Percentiles rank a stretch among this genome's conserved stretches.
phyloP scores from a whole-genome alignment of 1,284 basidiomycete species.

The Melanopsichium pennsylvanicum region DNA sequence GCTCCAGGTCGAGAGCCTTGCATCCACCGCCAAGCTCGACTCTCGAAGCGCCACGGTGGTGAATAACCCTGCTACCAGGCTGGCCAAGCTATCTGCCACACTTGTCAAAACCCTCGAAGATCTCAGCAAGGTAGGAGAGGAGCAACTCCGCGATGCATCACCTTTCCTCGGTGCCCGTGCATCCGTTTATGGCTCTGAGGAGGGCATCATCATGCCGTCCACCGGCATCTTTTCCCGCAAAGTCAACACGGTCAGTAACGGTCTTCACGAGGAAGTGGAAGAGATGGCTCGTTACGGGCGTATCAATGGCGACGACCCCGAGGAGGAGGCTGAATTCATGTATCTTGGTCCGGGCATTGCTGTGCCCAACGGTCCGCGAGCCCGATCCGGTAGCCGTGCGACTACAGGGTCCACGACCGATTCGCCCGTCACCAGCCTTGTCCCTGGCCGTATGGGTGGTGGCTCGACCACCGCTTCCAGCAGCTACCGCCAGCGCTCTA shows the following conservation, averaged over 20 bases:
- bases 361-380: conserved; percentile 52
- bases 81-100: conserved; percentile 13
- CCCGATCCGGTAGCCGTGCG: conserved; percentile 22
- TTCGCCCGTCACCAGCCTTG: conserved; percentile 35
- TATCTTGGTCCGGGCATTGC: conserved; percentile 56
- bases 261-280: conserved; percentile 39
- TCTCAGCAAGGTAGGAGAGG: conserved; percentile 38
- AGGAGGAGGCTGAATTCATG: conserved; percentile 50
- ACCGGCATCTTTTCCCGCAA: conserved; percentile 36
- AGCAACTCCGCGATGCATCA: conserved; percentile 40
- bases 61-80: conserved; percentile 7
- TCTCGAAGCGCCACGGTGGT: background rate
- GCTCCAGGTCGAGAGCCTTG: conserved; percentile 30
- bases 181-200: conserved; percentile 47
- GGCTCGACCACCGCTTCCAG: conserved; percentile 11
- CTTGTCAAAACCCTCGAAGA: conserved; percentile 28
- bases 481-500: conserved; percentile 43
- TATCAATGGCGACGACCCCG: conserved; percentile 11
- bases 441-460: conserved; percentile 12
- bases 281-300: conserved; percentile 26
- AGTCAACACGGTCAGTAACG: conserved; percentile 31
- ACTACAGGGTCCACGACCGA: conserved; percentile 14
- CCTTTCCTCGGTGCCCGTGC: conserved; percentile 50
- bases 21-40: background rate
- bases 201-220: conserved; percentile 27